Percentiles rank a stretch among this genome's conserved stretches.
Evolutionary conservation across 345 rosid genomes (phyloP).

Genomic region (Odontarrhena argentea): DNA sequence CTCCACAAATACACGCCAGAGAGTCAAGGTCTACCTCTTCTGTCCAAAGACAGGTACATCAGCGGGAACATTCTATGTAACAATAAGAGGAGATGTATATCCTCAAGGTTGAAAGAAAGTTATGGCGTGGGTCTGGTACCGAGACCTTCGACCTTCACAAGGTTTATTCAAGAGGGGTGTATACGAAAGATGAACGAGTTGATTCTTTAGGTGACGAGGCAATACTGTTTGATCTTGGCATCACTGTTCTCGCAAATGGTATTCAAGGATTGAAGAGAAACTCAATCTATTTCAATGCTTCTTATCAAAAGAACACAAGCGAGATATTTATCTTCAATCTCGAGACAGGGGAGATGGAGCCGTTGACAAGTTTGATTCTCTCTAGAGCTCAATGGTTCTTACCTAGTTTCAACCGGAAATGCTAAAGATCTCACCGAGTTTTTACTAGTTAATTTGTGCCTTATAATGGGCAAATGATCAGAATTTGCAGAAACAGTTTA

Average conservation of each 20-base stretch:
- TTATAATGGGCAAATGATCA: too few relatives aligned
- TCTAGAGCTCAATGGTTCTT: slow-evolving; percentile 3
- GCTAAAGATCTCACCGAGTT: not conserved
- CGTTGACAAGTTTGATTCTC: not conserved
- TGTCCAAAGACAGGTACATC: too few relatives aligned
- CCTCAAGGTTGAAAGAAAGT: not conserved
- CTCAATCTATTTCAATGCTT: not conserved
- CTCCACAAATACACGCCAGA: too few relatives aligned
- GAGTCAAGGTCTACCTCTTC: too few relatives aligned
- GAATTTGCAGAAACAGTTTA: too few relatives aligned
- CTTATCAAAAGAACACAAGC: not conserved
- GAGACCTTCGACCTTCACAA: not conserved
- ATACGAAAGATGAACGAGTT: not conserved
- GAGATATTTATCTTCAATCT: not conserved
- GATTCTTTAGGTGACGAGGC: not conserved
- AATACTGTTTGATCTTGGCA: slow-evolving; percentile 5
- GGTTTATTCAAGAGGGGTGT: not conserved
- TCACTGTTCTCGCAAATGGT: not conserved
- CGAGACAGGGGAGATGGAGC: not conserved
- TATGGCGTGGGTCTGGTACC: not conserved
- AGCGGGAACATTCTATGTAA: not conserved
- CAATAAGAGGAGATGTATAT: not conserved
- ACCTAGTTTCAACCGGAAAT: not conserved
- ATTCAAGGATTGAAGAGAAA: not conserved
- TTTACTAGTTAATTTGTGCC: too few relatives aligned